Evolutionary conservation across 129 eudicot genomes (phyloP).

Genomic region (Pulicaria dysenterica): DNA sequence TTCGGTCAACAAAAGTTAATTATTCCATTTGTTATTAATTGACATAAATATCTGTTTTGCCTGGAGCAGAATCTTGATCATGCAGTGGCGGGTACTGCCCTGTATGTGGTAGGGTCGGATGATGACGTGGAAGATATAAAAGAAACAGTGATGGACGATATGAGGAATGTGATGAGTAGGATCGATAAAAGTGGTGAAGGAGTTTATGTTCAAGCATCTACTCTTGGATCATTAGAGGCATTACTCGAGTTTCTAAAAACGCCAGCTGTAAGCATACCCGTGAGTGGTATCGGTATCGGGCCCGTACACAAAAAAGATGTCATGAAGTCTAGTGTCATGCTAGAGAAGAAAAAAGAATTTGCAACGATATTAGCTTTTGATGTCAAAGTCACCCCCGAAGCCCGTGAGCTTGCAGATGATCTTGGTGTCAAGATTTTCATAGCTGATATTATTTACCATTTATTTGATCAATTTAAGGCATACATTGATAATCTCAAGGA

Average conservation of each 20-base stretch:
- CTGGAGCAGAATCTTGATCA: constrained; percentile 77
- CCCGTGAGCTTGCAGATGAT: constrained; percentile 74
- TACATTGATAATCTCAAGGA: constrained; percentile 75
- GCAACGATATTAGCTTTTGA: constrained; percentile 87
- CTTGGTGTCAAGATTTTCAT: constrained; percentile 70
- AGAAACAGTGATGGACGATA: constrained; percentile 71
- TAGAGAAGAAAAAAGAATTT: constrained; percentile 73
- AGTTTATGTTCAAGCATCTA: constrained; percentile 88
- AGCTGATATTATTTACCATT: constrained; percentile 77
- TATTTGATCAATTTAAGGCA: constrained; percentile 82
- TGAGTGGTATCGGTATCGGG: constrained; percentile 85
- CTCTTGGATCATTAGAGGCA: constrained; percentile 91
- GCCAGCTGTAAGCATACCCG: constrained; percentile 81
- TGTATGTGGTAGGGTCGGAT: constrained; percentile 70
- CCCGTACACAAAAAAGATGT: constrained; percentile 87
- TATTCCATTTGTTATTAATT: neutral
- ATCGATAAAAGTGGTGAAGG: constrained; percentile 85
- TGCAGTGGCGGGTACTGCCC: constrained; percentile 86
- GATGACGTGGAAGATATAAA: constrained; percentile 76
- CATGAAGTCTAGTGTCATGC: constrained; percentile 85
- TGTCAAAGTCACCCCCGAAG: constrained; percentile 78
- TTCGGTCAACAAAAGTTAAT: neutral
- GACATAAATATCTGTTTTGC: constrained; percentile 4
- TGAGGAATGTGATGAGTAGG: constrained; percentile 77
- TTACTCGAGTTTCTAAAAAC: constrained; percentile 71